Percentiles rank a stretch among this genome's conserved stretches.
Conservation (phyloP, 2,329 filamentous ascomycete genomes). For the Penicillium janthinellum region DNA sequence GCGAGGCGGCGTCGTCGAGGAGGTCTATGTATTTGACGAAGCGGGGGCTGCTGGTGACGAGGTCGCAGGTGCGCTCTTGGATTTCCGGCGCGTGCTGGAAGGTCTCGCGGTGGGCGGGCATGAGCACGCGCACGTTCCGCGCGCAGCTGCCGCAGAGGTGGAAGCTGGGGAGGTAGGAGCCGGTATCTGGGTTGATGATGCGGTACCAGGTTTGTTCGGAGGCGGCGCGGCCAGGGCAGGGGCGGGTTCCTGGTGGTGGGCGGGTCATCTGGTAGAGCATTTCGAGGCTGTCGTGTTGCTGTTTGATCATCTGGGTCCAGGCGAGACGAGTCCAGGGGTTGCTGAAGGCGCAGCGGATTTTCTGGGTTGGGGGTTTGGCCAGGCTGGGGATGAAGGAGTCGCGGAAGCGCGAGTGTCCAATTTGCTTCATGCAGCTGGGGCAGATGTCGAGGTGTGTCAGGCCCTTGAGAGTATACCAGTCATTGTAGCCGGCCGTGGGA, state of each 20-base stretch:
- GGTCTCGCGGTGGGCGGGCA: slow-evolving; percentile 70
- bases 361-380: slow-evolving; percentile 57
- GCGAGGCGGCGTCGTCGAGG: slow-evolving; percentile 56
- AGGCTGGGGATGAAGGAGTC: slow-evolving; percentile 66
- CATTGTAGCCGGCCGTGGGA: slow-evolving; percentile 64
- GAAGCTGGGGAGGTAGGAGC: slow-evolving; percentile 69
- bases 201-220: slow-evolving; percentile 72
- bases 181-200: slow-evolving; percentile 67
- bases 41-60: slow-evolving; percentile 63
- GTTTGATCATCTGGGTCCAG: slow-evolving; percentile 76
- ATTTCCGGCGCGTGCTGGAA: slow-evolving; percentile 57
- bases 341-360: slow-evolving; percentile 76
- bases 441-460: slow-evolving; percentile 77
- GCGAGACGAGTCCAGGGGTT: slow-evolving; percentile 81
- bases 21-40: slow-evolving; percentile 61
- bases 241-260: slow-evolving; percentile 57
- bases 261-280: slow-evolving; percentile 70
- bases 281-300: slow-evolving; percentile 65
- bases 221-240: slow-evolving; percentile 62
- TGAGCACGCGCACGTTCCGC: slow-evolving; percentile 68
- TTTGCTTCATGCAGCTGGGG: slow-evolving; percentile 71
- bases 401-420: slow-evolving; percentile 71
- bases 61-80: slow-evolving; percentile 64
- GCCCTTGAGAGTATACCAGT: slow-evolving; percentile 78
- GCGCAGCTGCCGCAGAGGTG: slow-evolving; percentile 74